Conservation (phyloP, 805 yeast species). For the Saccharomycopsis amapae region DNA sequence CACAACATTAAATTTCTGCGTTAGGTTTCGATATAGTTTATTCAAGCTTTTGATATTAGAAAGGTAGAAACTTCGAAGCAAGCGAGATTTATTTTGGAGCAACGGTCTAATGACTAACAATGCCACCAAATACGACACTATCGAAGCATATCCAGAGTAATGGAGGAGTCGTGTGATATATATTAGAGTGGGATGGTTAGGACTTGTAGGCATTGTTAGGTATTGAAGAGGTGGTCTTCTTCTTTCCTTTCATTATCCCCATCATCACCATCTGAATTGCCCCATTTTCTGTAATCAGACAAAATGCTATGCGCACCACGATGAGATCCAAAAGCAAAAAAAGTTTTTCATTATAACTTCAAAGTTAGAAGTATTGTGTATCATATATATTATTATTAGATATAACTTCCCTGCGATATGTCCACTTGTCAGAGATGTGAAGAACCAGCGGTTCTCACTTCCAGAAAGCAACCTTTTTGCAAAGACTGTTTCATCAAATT, state of each 20-base stretch:
- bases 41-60: slow-evolving; percentile 7
- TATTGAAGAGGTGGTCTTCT: no score
- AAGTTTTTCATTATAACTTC: no score
- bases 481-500: slow-evolving; percentile 34
- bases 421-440: slow-evolving; percentile 29
- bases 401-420: slow-evolving; percentile 12
- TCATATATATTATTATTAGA: no score
- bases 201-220: no score
- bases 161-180: slow-evolving; percentile 17
- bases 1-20: slow-evolving; percentile 8
- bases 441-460: slow-evolving; percentile 27
- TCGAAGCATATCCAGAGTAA: slow-evolving; percentile 16
- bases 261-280: no score
- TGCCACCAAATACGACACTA: slow-evolving; percentile 12
- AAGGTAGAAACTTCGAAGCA: slow-evolving; percentile 9
- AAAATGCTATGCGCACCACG: no score
- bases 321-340: no score
- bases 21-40: slow-evolving; percentile 2
- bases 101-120: slow-evolving; percentile 17
- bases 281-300: no score
- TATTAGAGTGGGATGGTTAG: slow-evolving; percentile 17
- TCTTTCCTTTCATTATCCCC: no score
- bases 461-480: slow-evolving; percentile 38
- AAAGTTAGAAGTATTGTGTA: no score
- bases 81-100: slow-evolving; percentile 10